Conservation (phyloP, 257 asterid genomes). For the Scutellaria baicalensis region DNA sequence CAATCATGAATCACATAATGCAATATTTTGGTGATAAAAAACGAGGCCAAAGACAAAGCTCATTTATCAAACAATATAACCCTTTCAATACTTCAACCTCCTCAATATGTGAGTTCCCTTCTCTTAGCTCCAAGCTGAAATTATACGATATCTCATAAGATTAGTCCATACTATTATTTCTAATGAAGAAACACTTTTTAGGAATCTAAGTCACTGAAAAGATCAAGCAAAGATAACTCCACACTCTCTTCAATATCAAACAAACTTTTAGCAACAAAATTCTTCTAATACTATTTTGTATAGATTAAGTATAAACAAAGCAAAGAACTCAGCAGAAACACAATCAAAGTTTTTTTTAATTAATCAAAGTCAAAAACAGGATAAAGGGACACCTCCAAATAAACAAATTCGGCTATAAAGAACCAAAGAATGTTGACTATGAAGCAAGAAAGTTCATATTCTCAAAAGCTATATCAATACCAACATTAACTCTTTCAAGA, state of each 20-base stretch:
- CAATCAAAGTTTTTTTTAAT: background rate
- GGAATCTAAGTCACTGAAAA: slow-evolving; percentile 24
- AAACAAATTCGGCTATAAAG: background rate
- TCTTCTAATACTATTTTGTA: too few relatives aligned
- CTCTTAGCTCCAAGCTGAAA: background rate
- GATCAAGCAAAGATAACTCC: slow-evolving; percentile 31
- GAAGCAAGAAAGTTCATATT: slow-evolving; percentile 2
- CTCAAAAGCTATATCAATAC: background rate
- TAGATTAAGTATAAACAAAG: background rate
- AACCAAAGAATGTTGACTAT: background rate
- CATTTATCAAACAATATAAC: background rate
- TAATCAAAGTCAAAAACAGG: slow-evolving; percentile 2
- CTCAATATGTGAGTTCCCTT: background rate
- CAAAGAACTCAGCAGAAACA: background rate
- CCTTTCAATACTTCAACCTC: background rate
- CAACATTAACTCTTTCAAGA: background rate
- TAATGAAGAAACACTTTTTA: slow-evolving; percentile 21
- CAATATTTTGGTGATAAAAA: background rate
- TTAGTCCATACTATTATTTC: slow-evolving; percentile 2
- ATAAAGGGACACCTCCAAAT: background rate
- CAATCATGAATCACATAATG: background rate
- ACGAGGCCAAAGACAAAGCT: background rate
- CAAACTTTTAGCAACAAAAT: slow-evolving; percentile 15
- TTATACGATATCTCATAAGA: background rate
- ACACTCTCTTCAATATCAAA: slow-evolving; percentile 31